phyloP scores from a whole-genome alignment of 768 basidiomycete species.

The Epithele typhae region DNA sequence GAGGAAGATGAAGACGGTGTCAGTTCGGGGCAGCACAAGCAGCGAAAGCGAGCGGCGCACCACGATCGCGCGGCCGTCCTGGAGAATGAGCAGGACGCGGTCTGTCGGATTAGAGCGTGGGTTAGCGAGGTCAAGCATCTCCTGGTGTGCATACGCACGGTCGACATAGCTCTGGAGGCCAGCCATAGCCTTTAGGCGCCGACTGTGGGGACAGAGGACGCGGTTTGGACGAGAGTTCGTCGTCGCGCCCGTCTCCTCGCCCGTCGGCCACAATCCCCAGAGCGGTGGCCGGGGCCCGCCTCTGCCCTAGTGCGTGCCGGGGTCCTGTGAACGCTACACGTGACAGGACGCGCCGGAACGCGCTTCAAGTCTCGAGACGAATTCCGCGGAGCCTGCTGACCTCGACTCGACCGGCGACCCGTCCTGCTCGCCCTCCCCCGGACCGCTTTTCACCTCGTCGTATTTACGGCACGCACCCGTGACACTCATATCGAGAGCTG shows the following conservation, averaged over 20 bases:
- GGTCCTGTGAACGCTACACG: too few species aligned
- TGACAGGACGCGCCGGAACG: too few species aligned
- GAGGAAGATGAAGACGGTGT: background rate
- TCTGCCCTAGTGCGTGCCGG: too few species aligned
- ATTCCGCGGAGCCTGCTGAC: too few species aligned
- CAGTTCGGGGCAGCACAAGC: background rate
- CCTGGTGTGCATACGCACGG: conserved; percentile 43
- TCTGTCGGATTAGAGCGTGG: conserved; percentile 37
- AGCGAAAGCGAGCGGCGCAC: conserved; percentile 40
- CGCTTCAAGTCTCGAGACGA: too few species aligned
- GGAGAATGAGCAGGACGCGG: conserved; percentile 88
- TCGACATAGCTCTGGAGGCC: conserved; percentile 91
- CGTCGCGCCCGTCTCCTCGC: background rate
- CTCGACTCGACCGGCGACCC: too few species aligned
- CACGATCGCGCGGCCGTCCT: conserved; percentile 94
- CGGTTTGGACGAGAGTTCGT: background rate
- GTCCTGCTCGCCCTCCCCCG: too few species aligned
- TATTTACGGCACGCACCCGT: too few species aligned
- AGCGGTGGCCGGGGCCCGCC: background rate
- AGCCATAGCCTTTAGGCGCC: conserved; percentile 52
- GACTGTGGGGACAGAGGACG: background rate
- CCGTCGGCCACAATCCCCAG: background rate
- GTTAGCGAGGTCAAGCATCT: background rate
- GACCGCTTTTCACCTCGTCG: too few species aligned
- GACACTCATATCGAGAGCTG: too few species aligned